Conservation (phyloP, 2,329 filamentous ascomycete species). For the Albifimbria verrucaria region DNA sequence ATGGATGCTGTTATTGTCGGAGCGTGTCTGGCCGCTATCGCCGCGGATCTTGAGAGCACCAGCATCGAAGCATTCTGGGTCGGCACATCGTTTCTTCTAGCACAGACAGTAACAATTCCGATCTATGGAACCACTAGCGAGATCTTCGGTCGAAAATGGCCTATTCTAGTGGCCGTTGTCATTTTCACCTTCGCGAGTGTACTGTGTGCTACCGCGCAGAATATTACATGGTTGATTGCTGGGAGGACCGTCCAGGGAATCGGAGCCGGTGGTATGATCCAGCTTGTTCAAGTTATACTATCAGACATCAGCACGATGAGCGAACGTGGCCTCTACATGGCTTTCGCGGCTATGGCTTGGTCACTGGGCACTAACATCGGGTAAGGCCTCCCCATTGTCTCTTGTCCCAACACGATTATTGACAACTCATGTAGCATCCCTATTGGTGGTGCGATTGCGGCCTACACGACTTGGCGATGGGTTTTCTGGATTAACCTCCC, state of each 20-base stretch:
- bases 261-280: not conserved
- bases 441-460: not conserved
- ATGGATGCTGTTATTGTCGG: not conserved
- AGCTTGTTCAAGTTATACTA: slow-evolving; percentile 1
- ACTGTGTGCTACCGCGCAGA: not conserved
- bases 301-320: slow-evolving; percentile 1
- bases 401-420: not conserved
- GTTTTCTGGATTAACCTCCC: not conserved
- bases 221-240: not conserved
- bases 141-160: not conserved
- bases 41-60: slow-evolving; percentile 1
- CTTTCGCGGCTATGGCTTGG: not conserved
- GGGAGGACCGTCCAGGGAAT: not conserved
- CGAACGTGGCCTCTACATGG: not conserved
- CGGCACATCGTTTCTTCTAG: not conserved
- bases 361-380: not conserved
- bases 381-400: not conserved
- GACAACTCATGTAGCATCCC: not conserved
- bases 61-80: not conserved
- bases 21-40: not conserved
- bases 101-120: not conserved
- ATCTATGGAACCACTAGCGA: not conserved
- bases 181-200: slow-evolving; percentile 1
- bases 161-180: not conserved
- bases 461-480: not conserved